Conservation (phyloP, 768 basidiomycete species). For the Lentinula boryana region DNA sequence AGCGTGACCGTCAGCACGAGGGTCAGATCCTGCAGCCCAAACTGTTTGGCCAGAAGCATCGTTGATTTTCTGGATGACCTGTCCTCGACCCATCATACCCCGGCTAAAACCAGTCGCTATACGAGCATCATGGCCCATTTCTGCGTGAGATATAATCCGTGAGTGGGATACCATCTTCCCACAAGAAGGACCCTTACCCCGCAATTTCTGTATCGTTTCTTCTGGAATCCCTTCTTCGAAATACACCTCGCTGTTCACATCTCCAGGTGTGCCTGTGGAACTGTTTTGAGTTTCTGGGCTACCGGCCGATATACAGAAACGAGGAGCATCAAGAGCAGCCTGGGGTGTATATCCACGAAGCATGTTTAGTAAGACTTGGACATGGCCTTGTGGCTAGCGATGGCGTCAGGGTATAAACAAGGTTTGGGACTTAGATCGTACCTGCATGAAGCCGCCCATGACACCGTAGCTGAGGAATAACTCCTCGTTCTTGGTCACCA, state of each 20-base stretch:
- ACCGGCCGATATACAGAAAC: constrained; percentile 93
- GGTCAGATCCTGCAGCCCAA: constrained; percentile 95
- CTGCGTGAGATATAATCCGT: constrained; percentile 27
- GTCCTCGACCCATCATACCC: constrained; percentile 73
- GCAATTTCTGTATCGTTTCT: constrained; percentile 59
- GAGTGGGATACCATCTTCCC: background rate
- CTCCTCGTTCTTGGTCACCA: constrained; percentile 73
- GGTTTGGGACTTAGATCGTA: constrained; percentile 14
- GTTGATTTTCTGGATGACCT: constrained; percentile 80
- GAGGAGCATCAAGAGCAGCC: constrained; percentile 87
- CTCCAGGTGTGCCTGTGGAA: constrained; percentile 45
- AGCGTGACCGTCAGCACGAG: constrained; percentile 84
- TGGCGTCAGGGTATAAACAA: background rate
- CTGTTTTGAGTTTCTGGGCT: constrained; percentile 53
- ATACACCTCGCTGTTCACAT: constrained; percentile 79
- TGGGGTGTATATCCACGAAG: constrained; percentile 85
- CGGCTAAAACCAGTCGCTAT: constrained; percentile 53
- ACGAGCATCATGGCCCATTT: constrained; percentile 86
- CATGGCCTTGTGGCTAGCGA: constrained; percentile 84
- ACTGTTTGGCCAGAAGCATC: constrained; percentile 65
- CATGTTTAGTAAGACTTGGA: constrained; percentile 90
- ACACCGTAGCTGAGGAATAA: constrained; percentile 87
- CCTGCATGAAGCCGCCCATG: constrained; percentile 92
- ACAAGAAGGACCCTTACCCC: constrained; percentile 38
- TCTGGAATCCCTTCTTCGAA: constrained; percentile 78